Percentiles rank a stretch among this genome's conserved stretches.
Evolutionary conservation across 2,329 filamentous ascomycete species (phyloP).

Genomic region (Eutypella sp.): DNA sequence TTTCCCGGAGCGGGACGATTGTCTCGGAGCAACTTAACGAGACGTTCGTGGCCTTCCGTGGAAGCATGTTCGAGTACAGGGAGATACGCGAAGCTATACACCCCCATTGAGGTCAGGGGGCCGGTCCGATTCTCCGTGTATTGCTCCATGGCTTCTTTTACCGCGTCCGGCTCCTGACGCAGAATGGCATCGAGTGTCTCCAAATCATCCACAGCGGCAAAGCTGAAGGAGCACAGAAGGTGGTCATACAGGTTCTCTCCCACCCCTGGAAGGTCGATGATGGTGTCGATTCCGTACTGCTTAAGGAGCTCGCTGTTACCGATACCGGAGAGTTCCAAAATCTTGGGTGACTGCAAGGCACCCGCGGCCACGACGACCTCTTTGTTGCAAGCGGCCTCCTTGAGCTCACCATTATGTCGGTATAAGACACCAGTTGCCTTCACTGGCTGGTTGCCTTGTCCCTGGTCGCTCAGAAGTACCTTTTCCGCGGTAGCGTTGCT

Average conservation of each 20-base stretch:
- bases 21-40: slow-evolving; percentile 1
- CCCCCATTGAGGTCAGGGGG: slow-evolving; percentile 2
- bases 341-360: slow-evolving; percentile 13
- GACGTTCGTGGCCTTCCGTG: neutral
- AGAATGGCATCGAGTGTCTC: slow-evolving; percentile 7
- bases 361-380: slow-evolving; percentile 21
- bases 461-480: slow-evolving; percentile 9
- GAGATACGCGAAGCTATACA: slow-evolving; percentile 7
- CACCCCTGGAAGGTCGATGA: slow-evolving; percentile 19
- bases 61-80: slow-evolving; percentile 3
- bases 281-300: slow-evolving; percentile 24
- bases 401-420: slow-evolving; percentile 1
- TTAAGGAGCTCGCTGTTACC: slow-evolving; percentile 9
- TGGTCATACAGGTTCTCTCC: slow-evolving; percentile 21
- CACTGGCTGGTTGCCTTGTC: neutral
- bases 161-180: slow-evolving; percentile 3
- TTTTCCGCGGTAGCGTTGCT: slow-evolving; percentile 9
- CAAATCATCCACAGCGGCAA: slow-evolving; percentile 5
- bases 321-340: slow-evolving; percentile 16
- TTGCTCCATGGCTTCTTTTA: slow-evolving; percentile 5
- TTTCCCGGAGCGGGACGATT: neutral
- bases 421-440: slow-evolving; percentile 9
- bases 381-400: slow-evolving; percentile 12
- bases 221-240: slow-evolving; percentile 5
- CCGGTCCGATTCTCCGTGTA: slow-evolving; percentile 2